phyloP scores from a whole-genome alignment of 306 rosid species.

The Lathyrus tuberosus region DNA sequence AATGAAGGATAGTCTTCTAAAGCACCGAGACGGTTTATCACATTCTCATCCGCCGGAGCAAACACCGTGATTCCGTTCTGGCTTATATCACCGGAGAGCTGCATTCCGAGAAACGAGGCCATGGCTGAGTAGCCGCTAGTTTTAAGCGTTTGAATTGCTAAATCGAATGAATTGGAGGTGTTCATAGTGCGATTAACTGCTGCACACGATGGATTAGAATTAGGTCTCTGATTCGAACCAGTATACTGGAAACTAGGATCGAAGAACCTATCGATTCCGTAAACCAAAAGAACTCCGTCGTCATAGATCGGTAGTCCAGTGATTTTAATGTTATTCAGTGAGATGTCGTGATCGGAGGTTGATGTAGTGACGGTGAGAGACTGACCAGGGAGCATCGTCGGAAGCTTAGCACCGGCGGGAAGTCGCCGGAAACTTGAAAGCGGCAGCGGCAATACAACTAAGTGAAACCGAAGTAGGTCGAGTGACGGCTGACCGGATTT shows the following conservation, averaged over 20 bases:
- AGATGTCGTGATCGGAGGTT: constrained; percentile 31
- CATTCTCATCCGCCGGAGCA: constrained; percentile 62
- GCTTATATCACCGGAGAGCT: constrained; percentile 49
- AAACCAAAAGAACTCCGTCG: constrained; percentile 63
- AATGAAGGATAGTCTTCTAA: constrained; percentile 49
- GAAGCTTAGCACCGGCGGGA: constrained; percentile 64
- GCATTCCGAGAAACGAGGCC: constrained; percentile 72
- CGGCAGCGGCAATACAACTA: constrained; percentile 53
- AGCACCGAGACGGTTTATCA: constrained; percentile 45
- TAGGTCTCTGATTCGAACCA: not conserved
- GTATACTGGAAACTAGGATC: constrained; percentile 49
- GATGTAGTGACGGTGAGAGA: constrained; percentile 60
- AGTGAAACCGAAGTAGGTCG: constrained; percentile 72
- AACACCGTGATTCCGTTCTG: constrained; percentile 61
- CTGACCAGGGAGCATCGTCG: constrained; percentile 53
- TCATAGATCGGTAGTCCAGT: constrained; percentile 56
- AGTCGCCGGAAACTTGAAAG: constrained; percentile 58
- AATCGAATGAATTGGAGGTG: constrained; percentile 46
- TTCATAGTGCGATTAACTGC: constrained; percentile 11
- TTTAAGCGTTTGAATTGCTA: constrained; percentile 46
- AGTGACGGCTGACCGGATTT: constrained; percentile 76
- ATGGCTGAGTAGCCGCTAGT: constrained; percentile 54
- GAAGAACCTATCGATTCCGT: constrained; percentile 59
- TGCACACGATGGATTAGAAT: constrained; percentile 37
- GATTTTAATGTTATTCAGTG: constrained; percentile 56